These are phyloP conservation scores for Thelonectria olida DNA, from an alignment of 2,329 filamentous ascomycete genomes.

Conservation along the genomic window DNA sequence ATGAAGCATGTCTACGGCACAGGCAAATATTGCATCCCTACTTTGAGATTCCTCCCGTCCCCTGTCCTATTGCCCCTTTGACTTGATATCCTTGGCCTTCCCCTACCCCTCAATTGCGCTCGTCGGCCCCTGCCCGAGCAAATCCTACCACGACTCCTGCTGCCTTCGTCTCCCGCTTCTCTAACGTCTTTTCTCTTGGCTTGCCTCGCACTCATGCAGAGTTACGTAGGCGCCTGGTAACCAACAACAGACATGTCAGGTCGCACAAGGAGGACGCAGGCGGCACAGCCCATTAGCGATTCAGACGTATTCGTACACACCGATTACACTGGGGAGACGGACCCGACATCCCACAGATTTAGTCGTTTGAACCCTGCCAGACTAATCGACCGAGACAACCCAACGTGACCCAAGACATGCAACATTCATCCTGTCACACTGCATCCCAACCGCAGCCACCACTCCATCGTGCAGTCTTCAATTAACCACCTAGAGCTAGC, in stretches of 20 bases:
- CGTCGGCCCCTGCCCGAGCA: slow-evolving; percentile 4
- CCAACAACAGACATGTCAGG: not conserved
- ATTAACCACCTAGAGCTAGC: not conserved
- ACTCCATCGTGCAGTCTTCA: not conserved
- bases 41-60: slow-evolving; percentile 16
- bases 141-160: not conserved
- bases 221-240: not conserved
- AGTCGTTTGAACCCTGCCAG: slow-evolving; percentile 1
- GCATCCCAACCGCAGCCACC: not conserved
- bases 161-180: not conserved
- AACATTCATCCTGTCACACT: not conserved
- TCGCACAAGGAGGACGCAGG: not conserved
- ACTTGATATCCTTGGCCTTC: not conserved
- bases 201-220: not conserved
- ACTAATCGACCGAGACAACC: not conserved
- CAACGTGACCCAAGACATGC: slow-evolving; percentile 14
- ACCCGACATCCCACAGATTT: not conserved
- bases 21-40: slow-evolving; percentile 9
- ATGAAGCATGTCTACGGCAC: slow-evolving; percentile 17
- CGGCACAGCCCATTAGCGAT: not conserved
- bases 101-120: not conserved
- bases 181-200: slow-evolving; percentile 3
- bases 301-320: not conserved
- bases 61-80: not conserved
- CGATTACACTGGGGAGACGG: not conserved